Base-by-base conservation (phyloP, 2,329 filamentous ascomycete species). In the Colletotrichum melonis region DNA sequence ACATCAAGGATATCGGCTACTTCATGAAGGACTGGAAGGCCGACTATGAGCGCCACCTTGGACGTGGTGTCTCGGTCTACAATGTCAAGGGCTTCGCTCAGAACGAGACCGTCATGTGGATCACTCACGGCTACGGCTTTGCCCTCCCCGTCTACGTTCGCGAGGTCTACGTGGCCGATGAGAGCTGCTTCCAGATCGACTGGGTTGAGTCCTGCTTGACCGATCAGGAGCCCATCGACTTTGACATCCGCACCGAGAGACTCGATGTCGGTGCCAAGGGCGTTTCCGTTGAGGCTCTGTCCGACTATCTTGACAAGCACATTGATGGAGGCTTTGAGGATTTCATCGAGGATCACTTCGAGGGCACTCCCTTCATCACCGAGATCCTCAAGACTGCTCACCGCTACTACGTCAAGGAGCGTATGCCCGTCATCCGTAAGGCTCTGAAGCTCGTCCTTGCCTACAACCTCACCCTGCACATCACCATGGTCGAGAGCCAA, bases 21-120 rank as follows among this genome's bases (percentile, higher is more conserved):
- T 98, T 98, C 88, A 97, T 98, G 94, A 98, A 98, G 88, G 96
- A 98, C 84, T 98, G 95, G 95, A 97, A 96, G 85, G 95, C 95
- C 57, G 96, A 98, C 82, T 98, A 97, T 79, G 95, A 98, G 85
- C 93, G 95, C 78, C 95, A 98, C 81, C 90, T 97, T 77, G 93
- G 91, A 75, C 91, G 94, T 71, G 94, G 94, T 68, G 95, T 98
- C 81, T 97, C 95, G 2, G 93, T 98, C 62, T 95, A 93, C 84
- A 98, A 98, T 80, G 97, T 98, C 86, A 98, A 97, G 87, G 95
- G 95, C 63, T 92, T 92, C 76, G 86, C 90, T 16, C 86, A 88
- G 75, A 92, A 91, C 82, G 91, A 92, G 82, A 89, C 88, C 0
- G 81, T 92, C 63, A 92, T 98, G 83, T 98, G 95, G 91, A 95